phyloP scores from a whole-genome alignment of 495 filamentous ascomycete genomes.

The Astrothelium subdiscretum region DNA sequence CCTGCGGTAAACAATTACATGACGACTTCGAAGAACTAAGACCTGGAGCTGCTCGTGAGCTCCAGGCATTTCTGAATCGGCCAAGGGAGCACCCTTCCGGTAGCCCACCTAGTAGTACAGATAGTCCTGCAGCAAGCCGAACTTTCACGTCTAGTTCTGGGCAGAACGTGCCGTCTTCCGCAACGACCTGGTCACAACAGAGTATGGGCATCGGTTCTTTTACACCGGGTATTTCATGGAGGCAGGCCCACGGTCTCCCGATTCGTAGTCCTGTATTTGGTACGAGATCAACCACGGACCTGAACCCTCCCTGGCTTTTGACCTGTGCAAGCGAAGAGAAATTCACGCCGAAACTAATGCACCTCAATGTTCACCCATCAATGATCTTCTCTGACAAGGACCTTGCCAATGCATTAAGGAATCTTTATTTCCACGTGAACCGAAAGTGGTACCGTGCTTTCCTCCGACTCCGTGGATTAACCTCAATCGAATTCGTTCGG shows the following conservation, averaged over 20 bases:
- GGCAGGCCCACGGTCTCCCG: background rate
- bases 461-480: constrained; percentile 22
- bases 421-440: constrained; percentile 24
- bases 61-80: constrained; percentile 24
- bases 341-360: constrained; percentile 22
- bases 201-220: constrained; percentile 2
- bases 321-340: constrained; percentile 24
- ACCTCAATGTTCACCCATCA: constrained; percentile 15
- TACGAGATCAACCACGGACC: constrained; percentile 7
- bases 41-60: constrained; percentile 25
- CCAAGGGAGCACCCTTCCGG: constrained; percentile 16
- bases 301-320: constrained; percentile 15
- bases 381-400: constrained; percentile 23
- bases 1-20: constrained; percentile 26
- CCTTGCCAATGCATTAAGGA: constrained; percentile 19
- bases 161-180: constrained; percentile 4
- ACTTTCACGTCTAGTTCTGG: constrained; percentile 13
- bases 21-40: constrained; percentile 30
- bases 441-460: constrained; percentile 13
- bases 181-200: constrained; percentile 3
- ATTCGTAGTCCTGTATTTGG: background rate
- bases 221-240: background rate
- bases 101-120: constrained; percentile 16
- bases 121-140: constrained; percentile 8
- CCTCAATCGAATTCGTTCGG: constrained; percentile 28